A percentile compares a stretch with the other conserved stretches of the same genome.
Conservation (phyloP, 73 alveolate genomes). For the Paramecium bursaria region DNA sequence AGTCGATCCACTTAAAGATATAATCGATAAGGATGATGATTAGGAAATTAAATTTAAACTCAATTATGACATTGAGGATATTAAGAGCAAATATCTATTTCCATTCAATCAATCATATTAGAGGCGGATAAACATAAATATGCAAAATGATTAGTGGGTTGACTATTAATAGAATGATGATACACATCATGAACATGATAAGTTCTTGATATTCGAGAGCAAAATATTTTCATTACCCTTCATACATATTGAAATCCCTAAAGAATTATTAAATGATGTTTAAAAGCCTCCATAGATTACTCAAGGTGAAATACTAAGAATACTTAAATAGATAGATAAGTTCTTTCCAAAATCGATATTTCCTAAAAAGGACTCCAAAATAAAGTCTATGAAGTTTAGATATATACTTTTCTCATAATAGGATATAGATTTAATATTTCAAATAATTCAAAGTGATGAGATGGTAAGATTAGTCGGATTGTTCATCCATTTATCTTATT, state of each 20-base stretch:
- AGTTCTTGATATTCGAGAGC: conserved; percentile 41
- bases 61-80: conserved; percentile 12
- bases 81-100: conserved; percentile 15
- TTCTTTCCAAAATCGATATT: conserved; percentile 37
- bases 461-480: conserved; percentile 58
- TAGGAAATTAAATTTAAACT: conserved; percentile 41
- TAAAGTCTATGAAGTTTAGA: neutral
- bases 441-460: neutral
- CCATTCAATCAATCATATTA: conserved; percentile 46
- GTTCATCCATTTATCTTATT: conserved; percentile 55
- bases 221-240: conserved; percentile 40
- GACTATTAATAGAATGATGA: conserved; percentile 58
- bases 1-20: conserved; percentile 26
- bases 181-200: conserved; percentile 54
- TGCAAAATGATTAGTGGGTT: conserved; percentile 26
- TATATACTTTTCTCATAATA: conserved; percentile 2
- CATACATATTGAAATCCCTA: conserved; percentile 45
- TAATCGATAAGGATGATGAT: conserved; percentile 38
- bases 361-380: neutral
- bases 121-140: neutral
- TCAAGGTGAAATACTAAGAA: conserved; percentile 22
- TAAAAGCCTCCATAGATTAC: conserved; percentile 39
- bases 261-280: conserved; percentile 27
- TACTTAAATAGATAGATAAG: conserved; percentile 30
- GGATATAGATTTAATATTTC: conserved; percentile 4